A percentile compares a stretch with the other conserved stretches of the same genome.
These are phyloP conservation scores for Alternaria brassicae DNA, from an alignment of 2,329 filamentous ascomycete genomes.

Conservation along the genomic window DNA sequence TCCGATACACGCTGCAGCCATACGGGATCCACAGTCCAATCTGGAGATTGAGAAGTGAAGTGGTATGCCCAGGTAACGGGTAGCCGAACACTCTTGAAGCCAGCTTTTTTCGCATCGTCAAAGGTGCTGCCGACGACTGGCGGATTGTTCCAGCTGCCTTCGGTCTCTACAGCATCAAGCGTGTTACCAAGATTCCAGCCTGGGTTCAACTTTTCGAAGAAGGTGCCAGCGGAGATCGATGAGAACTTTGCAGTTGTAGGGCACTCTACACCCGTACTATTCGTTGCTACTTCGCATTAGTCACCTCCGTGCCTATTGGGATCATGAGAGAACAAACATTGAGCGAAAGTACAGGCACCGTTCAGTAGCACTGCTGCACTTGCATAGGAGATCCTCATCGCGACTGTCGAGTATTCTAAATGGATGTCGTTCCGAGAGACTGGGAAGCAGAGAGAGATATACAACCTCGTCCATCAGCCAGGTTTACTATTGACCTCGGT, in stretches of 20 bases:
- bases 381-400: constrained; percentile 10
- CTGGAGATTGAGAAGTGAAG: constrained; percentile 59
- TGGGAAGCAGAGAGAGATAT: constrained; percentile 5
- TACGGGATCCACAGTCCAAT: constrained; percentile 61
- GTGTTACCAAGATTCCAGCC: constrained; percentile 70
- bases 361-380: constrained; percentile 24
- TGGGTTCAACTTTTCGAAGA: constrained; percentile 58
- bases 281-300: constrained; percentile 9
- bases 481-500: neutral
- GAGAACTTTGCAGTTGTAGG: constrained; percentile 52
- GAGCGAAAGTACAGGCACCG: constrained; percentile 18
- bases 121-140: constrained; percentile 60
- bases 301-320: neutral
- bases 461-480: neutral
- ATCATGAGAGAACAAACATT: constrained; percentile 11
- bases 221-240: constrained; percentile 56
- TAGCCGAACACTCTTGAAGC: constrained; percentile 66
- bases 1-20: constrained; percentile 66
- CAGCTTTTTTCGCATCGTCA: constrained; percentile 59
- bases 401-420: neutral
- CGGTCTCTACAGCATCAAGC: constrained; percentile 62
- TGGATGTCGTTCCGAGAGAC: neutral
- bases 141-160: constrained; percentile 67
- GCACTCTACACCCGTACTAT: constrained; percentile 44
- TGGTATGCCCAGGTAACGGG: constrained; percentile 68